Evolutionary conservation across 1,139 yeast species (phyloP), one percentile per base, ranked within the genome.

Genomic region (Scheffersomyces insectosa): DNA sequence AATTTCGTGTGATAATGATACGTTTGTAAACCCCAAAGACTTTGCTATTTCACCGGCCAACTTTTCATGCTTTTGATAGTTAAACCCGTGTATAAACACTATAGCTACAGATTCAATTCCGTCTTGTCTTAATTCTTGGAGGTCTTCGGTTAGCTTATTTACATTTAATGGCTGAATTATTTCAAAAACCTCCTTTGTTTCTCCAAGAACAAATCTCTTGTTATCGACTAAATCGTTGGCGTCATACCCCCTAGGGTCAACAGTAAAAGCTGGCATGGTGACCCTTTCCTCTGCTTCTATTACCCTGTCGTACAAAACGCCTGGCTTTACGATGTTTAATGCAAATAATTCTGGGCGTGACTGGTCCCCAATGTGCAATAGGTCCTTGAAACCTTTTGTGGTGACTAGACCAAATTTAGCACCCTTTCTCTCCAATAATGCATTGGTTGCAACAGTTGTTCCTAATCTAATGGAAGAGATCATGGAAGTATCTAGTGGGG

Each of bases 371-470:
- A 86, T 85, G 14, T 73, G 64, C 33, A 87, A 62, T 37, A 83
- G 71, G 56, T 87, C 88, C 41, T 72, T 72, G 62, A 82, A 83
- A 0, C 89, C 89, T 49, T 76, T 76, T n/a, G 88, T 82, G 9
- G 83, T 82, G 3, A 83, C 51, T 43, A 83, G 67, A 2, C 86
- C 88, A 50, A 83, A 80, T 11, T 79, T 62, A 41, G 82, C 83
- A 40, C 89, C 89, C 52, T 82, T 81, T 44, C 89, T 70, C 52
- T 83, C 89, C 42, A 83, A 65, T 23, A 87, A 69, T 3, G 93
- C 91, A 59, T 81, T 82, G 1, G 95, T 87, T 1, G 95, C 93
- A 15, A 86, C 87, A 0, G 95, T 87, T 2, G 95, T 86, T 10
- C 95, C 95, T 80, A 86, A 80, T 48, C 91, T 72, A 34, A 86